These are phyloP conservation scores for Piper longum DNA, from an alignment of 164 flowering plant species.

Conservation along the genomic window DNA sequence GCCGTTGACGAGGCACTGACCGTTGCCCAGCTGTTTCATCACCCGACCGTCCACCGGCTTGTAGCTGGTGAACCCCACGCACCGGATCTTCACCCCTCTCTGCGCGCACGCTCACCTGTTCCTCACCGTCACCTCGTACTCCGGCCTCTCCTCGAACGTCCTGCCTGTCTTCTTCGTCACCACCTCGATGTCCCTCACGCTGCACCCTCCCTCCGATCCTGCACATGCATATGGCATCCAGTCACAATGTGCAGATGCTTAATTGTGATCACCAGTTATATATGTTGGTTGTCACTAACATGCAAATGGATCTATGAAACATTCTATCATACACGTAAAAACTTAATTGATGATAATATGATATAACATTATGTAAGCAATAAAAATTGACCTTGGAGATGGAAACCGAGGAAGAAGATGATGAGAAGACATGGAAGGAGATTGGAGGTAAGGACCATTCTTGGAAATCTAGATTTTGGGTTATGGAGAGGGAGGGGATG, in stretches of 20 bases:
- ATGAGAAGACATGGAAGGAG: background rate
- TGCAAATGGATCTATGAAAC: background rate
- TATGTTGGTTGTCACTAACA: background rate
- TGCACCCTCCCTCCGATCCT: background rate
- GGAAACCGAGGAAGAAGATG: background rate
- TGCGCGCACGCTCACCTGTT: constrained; percentile 1
- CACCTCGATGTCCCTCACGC: background rate
- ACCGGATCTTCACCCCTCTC: background rate
- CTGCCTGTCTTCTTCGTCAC: background rate
- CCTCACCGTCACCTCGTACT: constrained; percentile 4
- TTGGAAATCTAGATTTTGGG: background rate
- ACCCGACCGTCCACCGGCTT: background rate
- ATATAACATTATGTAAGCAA: too few species aligned
- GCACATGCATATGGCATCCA: background rate
- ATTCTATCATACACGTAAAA: too few species aligned
- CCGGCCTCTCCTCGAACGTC: background rate
- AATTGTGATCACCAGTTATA: too few species aligned
- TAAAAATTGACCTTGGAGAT: background rate
- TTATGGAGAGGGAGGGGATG: background rate
- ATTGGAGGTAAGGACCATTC: background rate
- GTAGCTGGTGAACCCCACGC: constrained; percentile 1
- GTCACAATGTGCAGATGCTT: background rate
- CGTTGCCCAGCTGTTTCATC: constrained; percentile 1
- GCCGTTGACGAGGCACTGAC: constrained; percentile 2
- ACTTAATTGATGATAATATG: background rate